A percentile compares a stretch with the other conserved stretches of the same genome.
phyloP scores from a whole-genome alignment of 208 protist genomes.

The Leishmania tarentolae region DNA sequence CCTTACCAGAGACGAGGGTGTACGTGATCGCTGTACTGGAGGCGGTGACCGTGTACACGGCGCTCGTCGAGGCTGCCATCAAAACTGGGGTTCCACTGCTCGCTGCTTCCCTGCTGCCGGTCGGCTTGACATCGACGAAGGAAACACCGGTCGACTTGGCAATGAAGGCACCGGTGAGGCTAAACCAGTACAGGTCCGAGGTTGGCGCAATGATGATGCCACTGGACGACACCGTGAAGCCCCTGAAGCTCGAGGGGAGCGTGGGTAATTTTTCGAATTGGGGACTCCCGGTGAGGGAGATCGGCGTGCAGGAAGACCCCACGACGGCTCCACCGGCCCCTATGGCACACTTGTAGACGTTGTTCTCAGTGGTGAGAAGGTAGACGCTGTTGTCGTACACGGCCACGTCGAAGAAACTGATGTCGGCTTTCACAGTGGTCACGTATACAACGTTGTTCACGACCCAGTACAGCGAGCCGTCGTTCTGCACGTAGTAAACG shows the following conservation, averaged over 20 bases:
- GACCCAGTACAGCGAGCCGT: conserved; percentile 18
- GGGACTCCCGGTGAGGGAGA: conserved; percentile 10
- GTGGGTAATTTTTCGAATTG: not conserved
- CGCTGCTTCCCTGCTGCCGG: not conserved
- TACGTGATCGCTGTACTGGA: conserved; percentile 12
- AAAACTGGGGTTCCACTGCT: conserved; percentile 1
- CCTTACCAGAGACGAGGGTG: conserved; percentile 34
- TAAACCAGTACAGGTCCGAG: conserved; percentile 37
- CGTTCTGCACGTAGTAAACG: conserved; percentile 24
- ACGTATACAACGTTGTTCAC: not conserved
- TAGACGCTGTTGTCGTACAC: conserved; percentile 37
- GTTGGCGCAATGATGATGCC: conserved; percentile 29
- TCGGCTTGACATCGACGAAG: conserved; percentile 17
- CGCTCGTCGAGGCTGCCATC: conserved; percentile 11
- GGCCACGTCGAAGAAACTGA: conserved; percentile 25
- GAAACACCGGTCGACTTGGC: not conserved
- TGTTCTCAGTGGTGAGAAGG: conserved; percentile 19
- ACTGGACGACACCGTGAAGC: conserved; percentile 16
- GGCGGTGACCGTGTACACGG: conserved; percentile 23
- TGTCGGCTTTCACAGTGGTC: conserved; percentile 31
- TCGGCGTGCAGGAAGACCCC: conserved; percentile 1
- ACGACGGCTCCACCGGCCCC: conserved; percentile 3
- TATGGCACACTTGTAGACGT: conserved; percentile 33
- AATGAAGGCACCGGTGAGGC: conserved; percentile 10
- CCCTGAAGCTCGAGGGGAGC: not conserved